Evolutionary conservation across 2,329 filamentous ascomycete species (phyloP).

Genomic region (Chaetothyriales sp.): DNA sequence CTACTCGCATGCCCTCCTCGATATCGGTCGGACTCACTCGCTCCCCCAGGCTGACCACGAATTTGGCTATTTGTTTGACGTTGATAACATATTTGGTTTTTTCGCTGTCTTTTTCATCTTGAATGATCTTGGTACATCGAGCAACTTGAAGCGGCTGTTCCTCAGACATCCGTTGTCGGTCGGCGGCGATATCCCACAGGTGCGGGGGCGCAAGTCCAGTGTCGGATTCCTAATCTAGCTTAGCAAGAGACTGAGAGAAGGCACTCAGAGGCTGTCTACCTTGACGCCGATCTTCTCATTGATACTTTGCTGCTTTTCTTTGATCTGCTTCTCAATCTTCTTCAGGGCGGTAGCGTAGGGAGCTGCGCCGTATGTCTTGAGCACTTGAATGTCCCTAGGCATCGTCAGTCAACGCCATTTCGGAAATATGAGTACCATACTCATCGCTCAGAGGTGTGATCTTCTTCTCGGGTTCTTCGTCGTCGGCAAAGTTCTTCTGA

Average conservation of each 20-base stretch:
- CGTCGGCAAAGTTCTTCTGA: conserved; percentile 89
- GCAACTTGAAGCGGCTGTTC: conserved; percentile 96
- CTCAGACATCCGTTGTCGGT: conserved; percentile 95
- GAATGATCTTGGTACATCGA: conserved; percentile 96
- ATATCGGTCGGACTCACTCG: conserved; percentile 97
- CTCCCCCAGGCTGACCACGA: conserved; percentile 93
- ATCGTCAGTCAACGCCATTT: conserved; percentile 20
- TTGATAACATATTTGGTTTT: conserved; percentile 99
- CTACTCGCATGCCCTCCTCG: conserved; percentile 96
- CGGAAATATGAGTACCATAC: conserved; percentile 38
- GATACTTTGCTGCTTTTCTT: conserved; percentile 94
- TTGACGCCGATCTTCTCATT: conserved; percentile 85
- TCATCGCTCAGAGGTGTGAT: conserved; percentile 94
- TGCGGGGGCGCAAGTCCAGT: conserved; percentile 95
- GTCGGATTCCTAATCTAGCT: conserved; percentile 66
- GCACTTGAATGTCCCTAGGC: conserved; percentile 85
- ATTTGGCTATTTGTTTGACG: conserved; percentile 99
- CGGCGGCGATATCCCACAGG: conserved; percentile 95
- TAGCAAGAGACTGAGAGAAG: not conserved
- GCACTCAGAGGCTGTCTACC: conserved; percentile 17
- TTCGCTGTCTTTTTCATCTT: conserved; percentile 84
- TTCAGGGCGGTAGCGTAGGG: conserved; percentile 88
- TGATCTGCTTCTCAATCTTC: conserved; percentile 98
- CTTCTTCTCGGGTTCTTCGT: conserved; percentile 98
- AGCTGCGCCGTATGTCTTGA: conserved; percentile 96